phyloP scores from a whole-genome alignment of 257 asterid species.

The Solanum gracilifrons region DNA sequence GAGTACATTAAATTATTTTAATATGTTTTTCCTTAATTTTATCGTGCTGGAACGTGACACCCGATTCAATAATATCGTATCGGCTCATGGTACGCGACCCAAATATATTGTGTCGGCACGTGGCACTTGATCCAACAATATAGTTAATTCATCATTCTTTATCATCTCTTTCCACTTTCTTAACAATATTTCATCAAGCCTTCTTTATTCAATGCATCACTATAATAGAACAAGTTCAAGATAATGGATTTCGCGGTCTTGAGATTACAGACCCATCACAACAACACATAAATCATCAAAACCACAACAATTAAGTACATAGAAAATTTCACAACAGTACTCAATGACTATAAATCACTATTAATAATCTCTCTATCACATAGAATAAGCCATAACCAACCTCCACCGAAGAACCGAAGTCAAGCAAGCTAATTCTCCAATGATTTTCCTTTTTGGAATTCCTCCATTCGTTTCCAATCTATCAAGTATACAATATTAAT shows the following conservation, averaged over 20 bases:
- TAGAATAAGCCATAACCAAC: not conserved
- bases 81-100: not conserved
- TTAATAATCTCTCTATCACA: no score
- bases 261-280: not conserved
- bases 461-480: not conserved
- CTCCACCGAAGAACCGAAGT: no score
- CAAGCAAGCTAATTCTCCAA: not conserved
- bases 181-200: not conserved
- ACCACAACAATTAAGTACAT: no score
- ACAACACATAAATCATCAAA: not conserved
- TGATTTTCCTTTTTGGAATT: not conserved
- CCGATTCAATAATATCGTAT: not conserved
- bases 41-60: rapidly evolving
- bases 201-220: not conserved
- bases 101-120: not conserved
- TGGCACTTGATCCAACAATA: not conserved
- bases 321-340: no score
- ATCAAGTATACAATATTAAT: no score
- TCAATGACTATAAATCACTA: no score
- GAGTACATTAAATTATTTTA: no score
- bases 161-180: not conserved
- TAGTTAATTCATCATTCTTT: not conserved
- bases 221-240: not conserved
- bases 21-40: no score
- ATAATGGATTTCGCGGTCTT: not conserved